Conservation (phyloP, 352 stramenopile genomes). For the Phytophthora sojae region DNA sequence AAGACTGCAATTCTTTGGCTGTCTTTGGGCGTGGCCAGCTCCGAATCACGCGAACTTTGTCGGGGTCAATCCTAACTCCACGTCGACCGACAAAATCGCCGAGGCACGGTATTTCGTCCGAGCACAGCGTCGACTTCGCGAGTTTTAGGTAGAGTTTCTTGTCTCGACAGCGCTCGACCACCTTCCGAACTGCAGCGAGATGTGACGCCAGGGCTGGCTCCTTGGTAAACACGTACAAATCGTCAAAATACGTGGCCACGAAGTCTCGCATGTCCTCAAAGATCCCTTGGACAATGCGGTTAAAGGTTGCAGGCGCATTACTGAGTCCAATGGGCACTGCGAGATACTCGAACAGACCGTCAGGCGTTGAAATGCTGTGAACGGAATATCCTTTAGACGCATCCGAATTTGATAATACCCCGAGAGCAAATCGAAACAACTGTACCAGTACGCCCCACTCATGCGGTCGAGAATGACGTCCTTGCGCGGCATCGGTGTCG, state of each 20-base stretch:
- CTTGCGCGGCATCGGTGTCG: slow-evolving; percentile 14
- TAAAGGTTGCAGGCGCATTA: slow-evolving; percentile 8
- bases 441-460: slow-evolving; percentile 6
- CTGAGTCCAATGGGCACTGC: neutral
- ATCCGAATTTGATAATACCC: slow-evolving; percentile 13
- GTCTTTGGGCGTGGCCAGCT: neutral
- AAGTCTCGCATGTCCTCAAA: neutral
- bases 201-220: slow-evolving; percentile 1
- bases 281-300: neutral
- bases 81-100: slow-evolving; percentile 2
- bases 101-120: slow-evolving; percentile 3
- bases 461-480: slow-evolving; percentile 13
- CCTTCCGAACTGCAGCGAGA: neutral
- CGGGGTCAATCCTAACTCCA: slow-evolving; percentile 5
- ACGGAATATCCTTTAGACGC: neutral
- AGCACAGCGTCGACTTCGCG: slow-evolving; percentile 2
- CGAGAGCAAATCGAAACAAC: slow-evolving; percentile 15
- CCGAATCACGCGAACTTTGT: neutral
- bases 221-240: neutral
- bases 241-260: slow-evolving; percentile 8
- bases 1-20: slow-evolving; percentile 1
- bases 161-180: slow-evolving; percentile 3
- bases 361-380: slow-evolving; percentile 7
- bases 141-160: slow-evolving; percentile 7
- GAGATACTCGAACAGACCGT: neutral